Conservation (phyloP, 768 basidiomycete species). For the Lactifluus piperatus region DNA sequence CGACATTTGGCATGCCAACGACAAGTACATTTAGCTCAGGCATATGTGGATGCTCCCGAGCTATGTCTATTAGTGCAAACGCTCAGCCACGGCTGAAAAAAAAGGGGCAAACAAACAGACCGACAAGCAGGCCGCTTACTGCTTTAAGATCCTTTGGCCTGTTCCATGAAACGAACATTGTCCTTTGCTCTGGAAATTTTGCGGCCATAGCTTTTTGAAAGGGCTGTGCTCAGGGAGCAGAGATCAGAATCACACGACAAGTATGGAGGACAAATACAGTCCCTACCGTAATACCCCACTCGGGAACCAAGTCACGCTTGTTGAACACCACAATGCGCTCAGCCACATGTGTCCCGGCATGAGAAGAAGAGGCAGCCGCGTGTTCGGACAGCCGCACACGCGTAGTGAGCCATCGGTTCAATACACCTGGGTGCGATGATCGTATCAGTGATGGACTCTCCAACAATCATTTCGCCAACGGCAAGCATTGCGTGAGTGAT, state of each 20-base stretch:
- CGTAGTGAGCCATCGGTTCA: slow-evolving; percentile 16
- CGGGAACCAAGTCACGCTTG: slow-evolving; percentile 85
- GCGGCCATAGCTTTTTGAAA: slow-evolving; percentile 63
- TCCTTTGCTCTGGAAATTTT: slow-evolving; percentile 60
- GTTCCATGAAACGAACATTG: slow-evolving; percentile 68
- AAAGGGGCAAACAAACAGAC: slow-evolving; percentile 39
- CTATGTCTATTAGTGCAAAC: slow-evolving; percentile 44
- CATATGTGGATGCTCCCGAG: slow-evolving; percentile 56
- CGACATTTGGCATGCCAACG: slow-evolving; percentile 98
- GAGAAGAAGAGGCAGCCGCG: slow-evolving; percentile 11
- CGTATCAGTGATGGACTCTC: slow-evolving; percentile 5
- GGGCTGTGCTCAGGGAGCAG: slow-evolving; percentile 37
- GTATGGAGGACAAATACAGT: not conserved
- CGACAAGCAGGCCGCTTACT: slow-evolving; percentile 60
- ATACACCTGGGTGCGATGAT: slow-evolving; percentile 7
- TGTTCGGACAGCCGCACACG: slow-evolving; percentile 15
- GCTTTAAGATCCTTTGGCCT: slow-evolving; percentile 53
- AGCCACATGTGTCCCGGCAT: slow-evolving; percentile 34
- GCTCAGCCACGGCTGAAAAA: not conserved
- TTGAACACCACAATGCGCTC: slow-evolving; percentile 88
- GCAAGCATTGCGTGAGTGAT: slow-evolving; percentile 8
- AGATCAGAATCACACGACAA: not conserved
- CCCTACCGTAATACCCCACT: slow-evolving; percentile 79
- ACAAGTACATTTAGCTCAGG: slow-evolving; percentile 84
- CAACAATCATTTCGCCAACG: not conserved